Base-by-base conservation (phyloP, 140 eudicot genomes). In the Stevia rebaudiana region DNA sequence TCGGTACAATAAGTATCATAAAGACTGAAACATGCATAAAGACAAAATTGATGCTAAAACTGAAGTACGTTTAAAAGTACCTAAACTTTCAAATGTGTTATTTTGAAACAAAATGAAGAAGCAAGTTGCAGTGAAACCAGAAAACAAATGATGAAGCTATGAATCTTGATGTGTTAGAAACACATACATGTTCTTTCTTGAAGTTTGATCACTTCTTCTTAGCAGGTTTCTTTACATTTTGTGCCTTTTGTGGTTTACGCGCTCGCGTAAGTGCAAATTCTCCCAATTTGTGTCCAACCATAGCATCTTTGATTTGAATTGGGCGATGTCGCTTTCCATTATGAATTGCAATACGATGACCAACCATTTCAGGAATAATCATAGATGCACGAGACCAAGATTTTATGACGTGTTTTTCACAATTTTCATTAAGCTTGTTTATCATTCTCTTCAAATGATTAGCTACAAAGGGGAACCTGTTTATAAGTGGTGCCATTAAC, bases 201-300 rank as follows among this genome's bases (percentile, higher is more conserved):
- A 15, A 25, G 24, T 16, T 18, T 1, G 51, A 59, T 74, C 65
- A 74, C 36, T 74, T 74, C 74, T 67, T 74, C 73, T 74, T 74
- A 6, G 3, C 59, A n/a, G 63, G 62, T 47, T 73, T 74, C 52
- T 74, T 74, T 51, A 61, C 79, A 28, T 49, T 67, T 41, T 74
- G 79, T 31, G 17, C 16, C 52, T 74, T 74, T 68, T 74, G 74
- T 18, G 79, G 79, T 15, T 74, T 74, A 19, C 74, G 79, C 5
- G 64, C 58, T 24, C 79, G 74, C 12, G 79, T 74, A 51, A 74
- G 79, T 19, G 79, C 79, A 74, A 74, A 74, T 30, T 74, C 79
- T 50, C 79, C 79, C 64, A 28, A 28, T 28, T 28, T 28, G 33
- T 28, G 33, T 28, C 33, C 33, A 1, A 28, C 33, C 33, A 28